These are phyloP conservation scores for Cucurbita ficifolia DNA, from an alignment of 306 rosid genomes.

Conservation along the genomic window DNA sequence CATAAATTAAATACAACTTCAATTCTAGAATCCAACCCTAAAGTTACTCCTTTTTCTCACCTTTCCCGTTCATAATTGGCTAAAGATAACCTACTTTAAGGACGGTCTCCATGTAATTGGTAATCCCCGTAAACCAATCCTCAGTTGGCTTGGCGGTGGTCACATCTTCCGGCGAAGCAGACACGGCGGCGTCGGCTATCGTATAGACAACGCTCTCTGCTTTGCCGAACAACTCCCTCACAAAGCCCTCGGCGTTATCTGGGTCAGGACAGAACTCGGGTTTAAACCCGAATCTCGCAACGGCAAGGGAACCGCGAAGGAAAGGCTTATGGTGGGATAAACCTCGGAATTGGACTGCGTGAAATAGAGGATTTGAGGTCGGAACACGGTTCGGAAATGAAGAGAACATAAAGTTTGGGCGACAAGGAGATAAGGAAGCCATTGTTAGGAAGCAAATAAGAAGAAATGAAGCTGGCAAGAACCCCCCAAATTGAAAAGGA, in stretches of 20 bases:
- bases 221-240: slow-evolving; percentile 39
- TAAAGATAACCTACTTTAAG: slow-evolving; percentile 40
- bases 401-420: slow-evolving; percentile 28
- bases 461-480: neutral
- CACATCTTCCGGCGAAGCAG: slow-evolving; percentile 36
- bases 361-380: slow-evolving; percentile 20
- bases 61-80: neutral
- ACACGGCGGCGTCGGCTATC: slow-evolving; percentile 75
- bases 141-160: slow-evolving; percentile 38
- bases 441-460: slow-evolving; percentile 12
- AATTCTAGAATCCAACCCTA: neutral
- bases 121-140: slow-evolving; percentile 87
- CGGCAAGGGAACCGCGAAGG: slow-evolving; percentile 48
- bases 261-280: slow-evolving; percentile 51
- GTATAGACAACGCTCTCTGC: slow-evolving; percentile 75
- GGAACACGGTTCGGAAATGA: slow-evolving; percentile 29
- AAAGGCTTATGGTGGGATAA: slow-evolving; percentile 18
- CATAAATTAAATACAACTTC: neutral
- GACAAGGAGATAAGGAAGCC: slow-evolving; percentile 35
- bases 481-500: neutral
- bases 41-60: neutral
- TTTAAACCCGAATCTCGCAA: slow-evolving; percentile 41
- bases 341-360: slow-evolving; percentile 18
- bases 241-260: slow-evolving; percentile 22
- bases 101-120: slow-evolving; percentile 59